Percentiles rank a stretch among this genome's conserved stretches.
These are phyloP conservation scores for Phytophthora tubulina DNA, from an alignment of 352 stramenopile genomes.

Conservation along the genomic window DNA sequence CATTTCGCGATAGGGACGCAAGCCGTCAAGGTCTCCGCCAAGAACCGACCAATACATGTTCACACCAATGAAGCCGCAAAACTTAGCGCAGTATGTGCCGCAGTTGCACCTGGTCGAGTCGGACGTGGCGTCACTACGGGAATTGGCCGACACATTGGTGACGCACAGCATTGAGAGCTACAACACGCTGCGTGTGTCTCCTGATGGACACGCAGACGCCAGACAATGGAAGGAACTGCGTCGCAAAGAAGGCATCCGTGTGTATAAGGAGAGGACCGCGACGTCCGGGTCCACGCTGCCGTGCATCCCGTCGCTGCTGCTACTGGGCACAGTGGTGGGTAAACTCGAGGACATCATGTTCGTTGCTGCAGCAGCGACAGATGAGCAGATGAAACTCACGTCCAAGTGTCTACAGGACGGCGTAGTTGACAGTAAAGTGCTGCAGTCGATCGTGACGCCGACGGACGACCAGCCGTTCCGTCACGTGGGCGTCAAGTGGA, in stretches of 20 bases:
- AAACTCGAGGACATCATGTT: slow-evolving; percentile 45
- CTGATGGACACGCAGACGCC: slow-evolving; percentile 30
- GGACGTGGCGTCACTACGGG: slow-evolving; percentile 35
- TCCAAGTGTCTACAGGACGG: slow-evolving; percentile 52
- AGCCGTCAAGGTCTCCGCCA: not conserved
- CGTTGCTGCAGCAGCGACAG: slow-evolving; percentile 31
- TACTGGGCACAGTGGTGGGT: slow-evolving; percentile 36
- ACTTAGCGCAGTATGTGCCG: slow-evolving; percentile 23
- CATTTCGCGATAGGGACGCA: slow-evolving; percentile 1
- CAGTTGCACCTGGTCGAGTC: slow-evolving; percentile 29
- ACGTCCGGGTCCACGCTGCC: slow-evolving; percentile 1
- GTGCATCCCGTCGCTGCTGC: slow-evolving; percentile 45
- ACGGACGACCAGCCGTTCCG: slow-evolving; percentile 59
- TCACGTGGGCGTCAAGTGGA: slow-evolving; percentile 69
- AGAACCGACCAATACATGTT: not conserved
- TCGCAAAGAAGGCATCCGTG: slow-evolving; percentile 37
- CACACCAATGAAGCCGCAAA: slow-evolving; percentile 1
- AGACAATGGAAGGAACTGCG: slow-evolving; percentile 47
- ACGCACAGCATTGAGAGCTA: slow-evolving; percentile 44
- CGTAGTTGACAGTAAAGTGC: slow-evolving; percentile 59
- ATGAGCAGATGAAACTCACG: slow-evolving; percentile 64
- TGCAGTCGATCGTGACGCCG: slow-evolving; percentile 57
- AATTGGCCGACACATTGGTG: slow-evolving; percentile 40
- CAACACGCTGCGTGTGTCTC: slow-evolving; percentile 18
- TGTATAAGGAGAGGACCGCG: slow-evolving; percentile 38